A percentile compares a stretch with the other conserved stretches of the same genome.
phyloP scores from a whole-genome alignment of 306 rosid species.

The Calophaca sinica region DNA sequence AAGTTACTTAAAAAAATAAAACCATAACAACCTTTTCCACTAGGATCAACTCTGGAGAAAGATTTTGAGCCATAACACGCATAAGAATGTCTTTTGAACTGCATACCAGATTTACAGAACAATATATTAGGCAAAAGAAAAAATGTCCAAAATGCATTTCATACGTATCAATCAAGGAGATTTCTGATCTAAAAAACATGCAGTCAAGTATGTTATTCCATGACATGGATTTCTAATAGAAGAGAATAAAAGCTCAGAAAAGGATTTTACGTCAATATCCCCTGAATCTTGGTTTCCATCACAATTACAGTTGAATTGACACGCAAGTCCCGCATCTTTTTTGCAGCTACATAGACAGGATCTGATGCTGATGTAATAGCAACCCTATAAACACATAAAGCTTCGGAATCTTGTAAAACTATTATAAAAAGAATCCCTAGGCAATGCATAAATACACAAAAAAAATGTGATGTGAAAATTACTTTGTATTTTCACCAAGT shows the following conservation, averaged over 20 bases:
- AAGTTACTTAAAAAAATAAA: conserved; percentile 47
- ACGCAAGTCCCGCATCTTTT: conserved; percentile 81
- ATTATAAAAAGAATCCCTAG: conserved; percentile 41
- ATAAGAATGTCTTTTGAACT: conserved; percentile 95
- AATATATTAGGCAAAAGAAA: conserved; percentile 40
- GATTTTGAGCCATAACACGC: conserved; percentile 91
- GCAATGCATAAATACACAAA: conserved; percentile 36
- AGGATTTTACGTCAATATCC: conserved; percentile 83
- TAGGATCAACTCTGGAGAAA: conserved; percentile 79
- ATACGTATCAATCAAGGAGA: conserved; percentile 27
- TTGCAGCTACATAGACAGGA: conserved; percentile 83
- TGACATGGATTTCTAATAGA: conserved; percentile 8
- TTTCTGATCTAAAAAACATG: conserved; percentile 25
- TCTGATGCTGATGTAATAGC: conserved; percentile 84
- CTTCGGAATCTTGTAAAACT: conserved; percentile 59
- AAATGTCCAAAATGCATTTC: conserved; percentile 18
- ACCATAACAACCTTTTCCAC: conserved; percentile 71
- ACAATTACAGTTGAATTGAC: conserved; percentile 77
- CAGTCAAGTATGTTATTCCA: conserved; percentile 32
- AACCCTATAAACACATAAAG: conserved; percentile 73
- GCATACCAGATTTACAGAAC: conserved; percentile 48
- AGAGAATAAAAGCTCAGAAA: conserved; percentile 30
- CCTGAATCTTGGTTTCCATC: conserved; percentile 76
- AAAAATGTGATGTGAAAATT: conserved; percentile 46
- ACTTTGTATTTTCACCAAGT: conserved; percentile 77